Evolutionary conservation across 176 grass and related monocot genomes (phyloP), one percentile per base, ranked within the genome.

Genomic region (Eragrostis curvula): DNA sequence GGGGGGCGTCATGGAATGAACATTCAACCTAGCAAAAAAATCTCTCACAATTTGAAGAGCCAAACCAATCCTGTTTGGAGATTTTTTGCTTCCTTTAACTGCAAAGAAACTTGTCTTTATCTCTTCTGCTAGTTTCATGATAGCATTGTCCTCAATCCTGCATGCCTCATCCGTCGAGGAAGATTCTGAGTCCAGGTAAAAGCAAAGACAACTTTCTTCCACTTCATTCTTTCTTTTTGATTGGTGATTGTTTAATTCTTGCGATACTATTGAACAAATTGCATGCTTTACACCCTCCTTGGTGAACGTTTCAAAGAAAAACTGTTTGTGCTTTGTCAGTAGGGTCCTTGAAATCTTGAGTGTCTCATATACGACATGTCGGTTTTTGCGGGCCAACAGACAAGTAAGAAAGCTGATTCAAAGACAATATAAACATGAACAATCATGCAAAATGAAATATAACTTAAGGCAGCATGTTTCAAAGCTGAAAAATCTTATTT

Each of bases 281-380:
- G 62, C 80, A 89, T 81, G 73, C 41, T 80, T 72, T 12, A 94
- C 83, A 76, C 92, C 92, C 77, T 94, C 92, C 71, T 81, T 91
- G 53, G 52, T 69, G 52, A 94, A 94, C 20, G 61, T 82, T 29
- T 66, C 81, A 9, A 89, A 69, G 71, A 81, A 91, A 78, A 89
- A 82, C 28, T 68, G 43, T 23, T 83, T 83, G 39, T 83, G 45
- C 16, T 94, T 94, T 71, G 64, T 48, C 53, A 91, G 56, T 46
- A 94, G 86, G 43, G 79, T 71, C 60, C 86, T 82, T 44, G 87
- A 74, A 78, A 86, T 77, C 55, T 84, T 80, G 11, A 94, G 75
- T 20, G 86, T 40, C 64, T 88, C 60, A 57, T 87, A 81, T 70
- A 84, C 10, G 16, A 94, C 11, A 25, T 94, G 92, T 20, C 50